Evolutionary conservation across 768 basidiomycete genomes (phyloP).

Genomic region (Rubroboletus pulcherrimus): DNA sequence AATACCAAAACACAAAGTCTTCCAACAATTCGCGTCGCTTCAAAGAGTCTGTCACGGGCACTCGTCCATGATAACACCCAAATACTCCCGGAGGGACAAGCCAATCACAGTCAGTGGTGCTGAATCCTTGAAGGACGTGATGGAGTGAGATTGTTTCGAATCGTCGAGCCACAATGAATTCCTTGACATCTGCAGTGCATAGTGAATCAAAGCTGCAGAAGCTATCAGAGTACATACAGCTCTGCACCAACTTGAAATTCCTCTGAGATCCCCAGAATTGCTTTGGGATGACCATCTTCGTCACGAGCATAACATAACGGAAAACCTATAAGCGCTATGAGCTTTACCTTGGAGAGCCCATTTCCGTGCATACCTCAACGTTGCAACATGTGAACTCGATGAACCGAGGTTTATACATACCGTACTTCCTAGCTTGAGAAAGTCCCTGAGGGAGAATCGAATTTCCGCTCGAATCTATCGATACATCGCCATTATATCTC

Average conservation of each 20-base stretch:
- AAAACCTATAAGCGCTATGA: conserved; percentile 50
- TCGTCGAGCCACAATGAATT: conserved; percentile 73
- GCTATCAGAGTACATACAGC: conserved; percentile 40
- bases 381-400: conserved; percentile 68
- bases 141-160: conserved; percentile 81
- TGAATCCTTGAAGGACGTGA: conserved; percentile 69
- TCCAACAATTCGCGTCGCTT: conserved; percentile 81
- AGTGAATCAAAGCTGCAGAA: neutral
- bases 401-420: conserved; percentile 67
- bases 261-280: conserved; percentile 71
- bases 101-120: conserved; percentile 77
- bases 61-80: conserved; percentile 42
- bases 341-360: neutral
- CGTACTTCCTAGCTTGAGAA: conserved; percentile 45
- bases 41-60: conserved; percentile 60
- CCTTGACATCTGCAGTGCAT: conserved; percentile 54
- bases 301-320: conserved; percentile 59
- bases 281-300: conserved; percentile 67
- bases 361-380: conserved; percentile 47
- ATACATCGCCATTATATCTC: conserved; percentile 35
- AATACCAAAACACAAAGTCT: conserved; percentile 94
- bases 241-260: conserved; percentile 59
- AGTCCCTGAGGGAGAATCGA: conserved; percentile 42
- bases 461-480: conserved; percentile 52
- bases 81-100: conserved; percentile 44